Conservation (phyloP, 2,329 filamentous ascomycete genomes). For the Aureobasidium sp. region DNA sequence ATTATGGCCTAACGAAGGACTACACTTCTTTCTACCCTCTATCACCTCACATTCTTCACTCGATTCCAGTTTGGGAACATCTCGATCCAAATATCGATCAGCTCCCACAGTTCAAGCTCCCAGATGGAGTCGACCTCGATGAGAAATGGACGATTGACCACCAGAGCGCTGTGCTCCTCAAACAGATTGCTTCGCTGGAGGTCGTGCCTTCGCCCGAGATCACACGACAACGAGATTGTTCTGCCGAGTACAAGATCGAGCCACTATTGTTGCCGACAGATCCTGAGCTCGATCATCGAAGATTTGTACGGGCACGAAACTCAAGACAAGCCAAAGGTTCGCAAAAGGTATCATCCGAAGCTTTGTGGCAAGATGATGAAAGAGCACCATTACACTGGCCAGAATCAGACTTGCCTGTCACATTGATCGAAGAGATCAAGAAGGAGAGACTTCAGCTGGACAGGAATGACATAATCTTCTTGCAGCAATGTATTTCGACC, state of each 20-base stretch:
- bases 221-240: background rate
- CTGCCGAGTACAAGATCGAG: conserved; percentile 29
- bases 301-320: conserved; percentile 22
- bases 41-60: conserved; percentile 12
- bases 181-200: background rate
- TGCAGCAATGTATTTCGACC: background rate
- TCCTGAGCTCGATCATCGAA: conserved; percentile 31
- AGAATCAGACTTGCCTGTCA: conserved; percentile 22
- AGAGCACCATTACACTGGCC: conserved; percentile 29
- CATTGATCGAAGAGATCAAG: conserved; percentile 19
- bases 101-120: conserved; percentile 15
- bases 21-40: conserved; percentile 25
- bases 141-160: conserved; percentile 20
- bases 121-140: conserved; percentile 23
- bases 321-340: background rate
- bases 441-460: conserved; percentile 28
- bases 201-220: background rate
- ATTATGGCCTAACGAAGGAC: conserved; percentile 33
- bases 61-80: conserved; percentile 10
- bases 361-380: conserved; percentile 31
- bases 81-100: conserved; percentile 19
- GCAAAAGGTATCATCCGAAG: conserved; percentile 26
- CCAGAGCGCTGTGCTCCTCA: conserved; percentile 18
- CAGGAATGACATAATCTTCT: conserved; percentile 20
- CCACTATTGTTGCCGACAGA: conserved; percentile 34